Evolutionary conservation across 2,329 filamentous ascomycete genomes (phyloP), one percentile per base, ranked within the genome.

Genomic region (Epichloe brachyelytri): DNA sequence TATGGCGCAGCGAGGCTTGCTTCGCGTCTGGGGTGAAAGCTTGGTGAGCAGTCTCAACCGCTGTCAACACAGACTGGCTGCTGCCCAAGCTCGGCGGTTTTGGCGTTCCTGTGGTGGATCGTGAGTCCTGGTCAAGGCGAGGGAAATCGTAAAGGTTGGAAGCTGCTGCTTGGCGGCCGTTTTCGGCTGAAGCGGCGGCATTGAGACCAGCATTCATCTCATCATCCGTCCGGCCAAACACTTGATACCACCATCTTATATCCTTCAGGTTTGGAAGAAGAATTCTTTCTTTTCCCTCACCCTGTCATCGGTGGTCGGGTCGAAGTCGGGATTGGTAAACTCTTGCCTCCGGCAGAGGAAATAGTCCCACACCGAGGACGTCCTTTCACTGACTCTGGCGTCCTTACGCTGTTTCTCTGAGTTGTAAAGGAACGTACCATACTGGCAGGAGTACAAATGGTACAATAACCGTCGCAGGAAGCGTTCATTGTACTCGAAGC

Each of bases 401-500:
- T 93, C 85, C 15, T 80, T 72, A 3, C 93, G 83, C 60, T 95
- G 86, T 62, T 89, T 93, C 65, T 98, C 93, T 51, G 82, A 94
- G 69, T 98, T 96, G 68, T 87, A 95, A 5, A 98, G 75, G 64
- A 98, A 98, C 0, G 91, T 96, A 44, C 93, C 93, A 56, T 96
- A 98, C 64, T 98, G 93, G 58, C 90, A 95, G 0, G 91, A 91
- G 63, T 97, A 91, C 1, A 95, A 77, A 64, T 98, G 93, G 63
- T 97, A 98, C 2, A 97, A 74, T 3, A 98, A 73, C 19, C 93
- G 82, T 26, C 88, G 79, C 6, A 98, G 71, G 66, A 98, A 97
- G 4, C 91, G 82, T 65, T 97, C 93, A 58, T 95, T 97, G 68
- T 89, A 98, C 65, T 98, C 91, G 63, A 98, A 98, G 0, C 90